phyloP scores from a whole-genome alignment of 2,329 filamentous ascomycete species.

The Aureobasidium namibiae region DNA sequence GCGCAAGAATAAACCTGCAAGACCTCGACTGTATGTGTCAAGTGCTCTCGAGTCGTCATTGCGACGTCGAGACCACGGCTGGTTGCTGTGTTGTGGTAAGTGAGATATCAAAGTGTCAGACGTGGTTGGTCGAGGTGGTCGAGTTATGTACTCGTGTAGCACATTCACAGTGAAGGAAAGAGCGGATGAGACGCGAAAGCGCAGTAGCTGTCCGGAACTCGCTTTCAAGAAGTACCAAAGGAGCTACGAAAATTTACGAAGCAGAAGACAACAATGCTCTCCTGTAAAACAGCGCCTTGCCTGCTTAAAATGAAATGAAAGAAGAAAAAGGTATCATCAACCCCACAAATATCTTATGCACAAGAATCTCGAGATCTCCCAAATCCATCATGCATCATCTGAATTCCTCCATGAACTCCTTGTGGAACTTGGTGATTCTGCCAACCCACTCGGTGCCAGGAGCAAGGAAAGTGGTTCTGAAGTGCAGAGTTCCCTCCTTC shows the following conservation, averaged over 20 bases:
- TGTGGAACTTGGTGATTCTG: conserved; percentile 81
- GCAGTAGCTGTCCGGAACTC: neutral
- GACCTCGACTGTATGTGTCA: neutral
- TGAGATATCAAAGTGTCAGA: neutral
- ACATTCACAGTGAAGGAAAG: neutral
- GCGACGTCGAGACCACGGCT: too few relatives aligned
- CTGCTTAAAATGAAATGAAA: neutral
- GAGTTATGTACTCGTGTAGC: neutral
- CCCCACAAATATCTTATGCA: neutral
- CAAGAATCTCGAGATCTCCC: neutral
- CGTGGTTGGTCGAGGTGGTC: neutral
- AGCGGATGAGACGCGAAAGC: neutral
- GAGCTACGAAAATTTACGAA: neutral
- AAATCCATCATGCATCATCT: conserved; percentile 19
- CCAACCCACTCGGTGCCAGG: conserved; percentile 93
- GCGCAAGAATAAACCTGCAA: neutral
- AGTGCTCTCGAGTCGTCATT: too few relatives aligned
- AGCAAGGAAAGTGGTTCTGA: conserved; percentile 92
- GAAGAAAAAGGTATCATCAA: neutral
- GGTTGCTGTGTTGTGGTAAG: neutral
- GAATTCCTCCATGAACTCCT: conserved; percentile 81
- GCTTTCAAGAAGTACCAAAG: neutral
- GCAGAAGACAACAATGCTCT: neutral
- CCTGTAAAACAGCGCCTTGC: neutral
- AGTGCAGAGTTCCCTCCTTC: conserved; percentile 82